Evolutionary conservation across 1,284 basidiomycete genomes (phyloP).

Genomic region (Moniliella sp.): DNA sequence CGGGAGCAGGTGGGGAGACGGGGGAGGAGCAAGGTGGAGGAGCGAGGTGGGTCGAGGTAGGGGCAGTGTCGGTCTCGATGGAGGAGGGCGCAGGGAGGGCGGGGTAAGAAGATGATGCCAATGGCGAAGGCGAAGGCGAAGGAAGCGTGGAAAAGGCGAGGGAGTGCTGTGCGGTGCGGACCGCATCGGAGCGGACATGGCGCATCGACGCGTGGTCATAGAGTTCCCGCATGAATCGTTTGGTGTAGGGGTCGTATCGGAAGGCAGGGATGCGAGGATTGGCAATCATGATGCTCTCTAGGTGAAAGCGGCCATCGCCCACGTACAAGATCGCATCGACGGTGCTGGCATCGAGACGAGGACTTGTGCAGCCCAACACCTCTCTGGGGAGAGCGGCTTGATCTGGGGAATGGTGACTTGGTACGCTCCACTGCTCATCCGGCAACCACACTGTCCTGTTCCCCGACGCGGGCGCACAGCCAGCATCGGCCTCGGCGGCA

Average conservation of each 20-base stretch:
- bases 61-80: constrained; percentile 1
- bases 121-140: too few species aligned
- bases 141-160: too few species aligned
- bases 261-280: constrained; percentile 90
- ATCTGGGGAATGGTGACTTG: constrained; percentile 52
- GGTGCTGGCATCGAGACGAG: constrained; percentile 38
- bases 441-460: constrained; percentile 2
- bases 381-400: constrained; percentile 82
- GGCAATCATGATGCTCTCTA: constrained; percentile 96
- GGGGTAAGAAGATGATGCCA: too few species aligned
- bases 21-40: too few species aligned
- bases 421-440: constrained; percentile 12
- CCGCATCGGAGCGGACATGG: constrained; percentile 49
- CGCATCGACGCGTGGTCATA: constrained; percentile 78
- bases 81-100: too few species aligned
- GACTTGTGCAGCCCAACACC: constrained; percentile 88
- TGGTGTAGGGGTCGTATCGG: constrained; percentile 93
- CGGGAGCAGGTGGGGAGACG: too few species aligned
- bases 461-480: background rate
- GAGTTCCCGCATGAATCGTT: constrained; percentile 75
- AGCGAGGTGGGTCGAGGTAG: too few species aligned
- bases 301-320: constrained; percentile 89
- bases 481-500: background rate
- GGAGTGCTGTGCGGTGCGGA: constrained; percentile 36
- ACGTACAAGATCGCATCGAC: constrained; percentile 45